Base-by-base conservation (phyloP, 2,329 filamentous ascomycete species). In the Lanzia echinophila region DNA sequence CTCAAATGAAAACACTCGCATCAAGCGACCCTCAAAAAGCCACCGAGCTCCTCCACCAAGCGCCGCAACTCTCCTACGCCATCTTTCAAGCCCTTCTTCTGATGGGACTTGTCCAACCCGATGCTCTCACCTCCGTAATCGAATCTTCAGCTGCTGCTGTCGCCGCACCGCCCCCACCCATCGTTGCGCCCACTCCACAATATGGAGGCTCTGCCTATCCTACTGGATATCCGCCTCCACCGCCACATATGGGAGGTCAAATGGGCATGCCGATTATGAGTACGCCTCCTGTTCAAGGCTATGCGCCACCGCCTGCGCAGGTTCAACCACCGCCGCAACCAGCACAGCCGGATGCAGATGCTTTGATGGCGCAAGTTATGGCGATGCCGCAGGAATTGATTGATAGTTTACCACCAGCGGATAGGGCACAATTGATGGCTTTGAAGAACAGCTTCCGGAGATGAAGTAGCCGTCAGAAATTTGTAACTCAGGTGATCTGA, bases 61-160 rank as follows among this genome's bases (percentile, higher is more conserved):
- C 91, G 1, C 94, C 94, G 0, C 94, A 99, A 72, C 83, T 99
- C 43, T 84, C 89, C 4, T 97, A 95, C 65, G 94, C 94, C 55
- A 87, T 97, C 61, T 97, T 97, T 73, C 92, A 97, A 72, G 88
- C 91, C 22, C 79, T 97, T 10, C 81, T 97, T 2, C 82, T 96
- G 36, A 94, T 97, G 82, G 90, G 90, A 44, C 83, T 97, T 10
- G 90, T 97, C 53, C 92, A 94, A 55, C 87, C 89, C 13, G 84
- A 85, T 63, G 84, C 90, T 3, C 84, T 97, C 52, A 81, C 86
- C 58, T 85, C 87, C 4, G 88, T 97, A 31, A 79, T 96, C 50
- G 88, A 95, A 65, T 72, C 56, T 11, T 62, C 65, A 7, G 56
- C 75, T 4, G 69, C 72, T 52, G 67, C 71, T 44, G 68, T 69